Evolutionary conservation across 2,329 filamentous ascomycete genomes (phyloP).

Genomic region (Cytospora piceae): DNA sequence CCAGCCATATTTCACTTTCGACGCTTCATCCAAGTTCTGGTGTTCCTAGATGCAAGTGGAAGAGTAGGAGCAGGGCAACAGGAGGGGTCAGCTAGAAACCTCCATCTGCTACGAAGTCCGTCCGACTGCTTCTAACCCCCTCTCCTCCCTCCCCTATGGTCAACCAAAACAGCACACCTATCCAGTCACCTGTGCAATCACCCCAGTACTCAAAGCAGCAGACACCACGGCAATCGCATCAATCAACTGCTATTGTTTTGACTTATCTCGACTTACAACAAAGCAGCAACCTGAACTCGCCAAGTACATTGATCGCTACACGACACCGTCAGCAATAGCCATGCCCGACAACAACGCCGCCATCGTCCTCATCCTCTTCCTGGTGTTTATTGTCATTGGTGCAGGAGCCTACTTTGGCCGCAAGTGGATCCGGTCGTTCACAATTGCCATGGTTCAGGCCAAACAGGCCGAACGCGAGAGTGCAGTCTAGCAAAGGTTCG

Average conservation of each 20-base stretch:
- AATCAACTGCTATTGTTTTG: not conserved
- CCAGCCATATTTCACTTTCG: not conserved
- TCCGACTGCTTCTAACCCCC: not conserved
- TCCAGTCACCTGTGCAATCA: not conserved
- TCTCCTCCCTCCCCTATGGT: not conserved
- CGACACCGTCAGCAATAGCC: not conserved
- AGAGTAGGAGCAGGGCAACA: not conserved
- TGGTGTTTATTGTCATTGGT: constrained; percentile 34
- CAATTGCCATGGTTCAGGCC: constrained; percentile 32
- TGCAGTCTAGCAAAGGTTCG: constrained; percentile 2
- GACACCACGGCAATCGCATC: not conserved
- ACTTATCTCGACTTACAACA: not conserved
- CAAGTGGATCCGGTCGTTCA: constrained; percentile 35
- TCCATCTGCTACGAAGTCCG: not conserved
- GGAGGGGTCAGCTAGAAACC: not conserved
- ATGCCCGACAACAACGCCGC: constrained; percentile 34
- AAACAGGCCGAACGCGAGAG: constrained; percentile 30
- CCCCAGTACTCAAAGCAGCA: not conserved
- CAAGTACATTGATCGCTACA: not conserved
- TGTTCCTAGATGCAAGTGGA: not conserved
- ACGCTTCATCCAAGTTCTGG: not conserved
- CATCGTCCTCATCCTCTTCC: constrained; percentile 38
- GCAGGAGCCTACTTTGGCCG: constrained; percentile 34
- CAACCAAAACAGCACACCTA: not conserved
- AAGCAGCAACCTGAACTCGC: not conserved